Base-by-base conservation (phyloP, 805 yeast species). In the Kluyveromyces starmeri region DNA sequence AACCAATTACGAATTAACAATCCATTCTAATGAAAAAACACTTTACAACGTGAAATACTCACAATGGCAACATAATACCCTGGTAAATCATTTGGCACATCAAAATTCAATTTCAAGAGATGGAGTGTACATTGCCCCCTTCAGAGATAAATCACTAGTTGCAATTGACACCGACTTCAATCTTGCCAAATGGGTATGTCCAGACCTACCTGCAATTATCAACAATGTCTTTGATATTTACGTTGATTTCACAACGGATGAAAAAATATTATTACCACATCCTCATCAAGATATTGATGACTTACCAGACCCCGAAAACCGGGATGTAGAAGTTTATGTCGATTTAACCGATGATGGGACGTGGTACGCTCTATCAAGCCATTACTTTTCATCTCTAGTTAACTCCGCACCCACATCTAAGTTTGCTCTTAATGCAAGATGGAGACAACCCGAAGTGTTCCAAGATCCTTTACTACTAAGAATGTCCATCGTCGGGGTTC, bases 31-130 rank as follows among this genome's bases (percentile, higher is more conserved):
- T 45, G 70, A 73, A 40, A 74, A 75, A 40, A 61, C 78, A 0
- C 71, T 78, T 2, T 88, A 96, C 92, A 83, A 85, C 48, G 83
- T 92, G 12, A 77, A 88, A 0, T 86, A 81, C 51, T 69, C 94
- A 1, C 70, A 79, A 23, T 92, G 96, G 96, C 94, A 92, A 7
- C 94, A 95, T 28, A 89, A 89, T 55, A 77, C 83, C 44, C 63
- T 86, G 34, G 95, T 89, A 55, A 62, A 61, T 10, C 68, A 64
- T 38, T 55, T 74, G 27, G 65, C 64, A 2, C 47, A 49, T 23
- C 75, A 75, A 43, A 70, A 73, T 41, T 61, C 61, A 31, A 64
- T 67, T 15, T 75, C 94, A 3, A 53, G 68, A 12, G 97, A 88
- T 56, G 76, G 78, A 22, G 61, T 85, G 3, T 82, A 81, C 44